Evolutionary conservation across 179 eudicot genomes (phyloP), one percentile per base, ranked within the genome.

Genomic region (Heliamphora pulchella): DNA sequence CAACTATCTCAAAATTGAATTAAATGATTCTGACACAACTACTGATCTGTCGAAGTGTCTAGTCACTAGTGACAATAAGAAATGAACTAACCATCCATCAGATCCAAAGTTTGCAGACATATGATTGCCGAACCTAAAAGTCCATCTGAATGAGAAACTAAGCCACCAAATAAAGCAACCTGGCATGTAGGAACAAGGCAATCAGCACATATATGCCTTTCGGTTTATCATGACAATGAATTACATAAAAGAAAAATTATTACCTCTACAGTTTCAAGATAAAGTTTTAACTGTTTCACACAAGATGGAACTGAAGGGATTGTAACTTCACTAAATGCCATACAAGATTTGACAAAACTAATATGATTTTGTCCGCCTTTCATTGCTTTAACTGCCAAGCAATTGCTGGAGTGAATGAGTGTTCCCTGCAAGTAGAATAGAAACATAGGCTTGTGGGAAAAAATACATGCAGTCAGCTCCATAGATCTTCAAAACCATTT

Each of bases 211-310:
- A 18, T n/a, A n/a, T 41, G 15, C n/a, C 68, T 2, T 74, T 11
- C 2, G n/a, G 20, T 41, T 80, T 77, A 67, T 65, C 9, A 9
- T 14, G 53, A 64, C 8, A 77, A 57, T 17, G 22, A 65, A 69
- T 57, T 50, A 53, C 54, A 20, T 8, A 62, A 79, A 66, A 66
- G 69, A 58, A 53, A 53, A 58, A 77, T 14, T 43, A 65, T 51
- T 87, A 92, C 97, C 97, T 92, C 97, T 5, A 90, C 92, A 65
- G 97, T 85, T 82, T 92, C 97, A 59, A 92, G 88, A 83, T 89
- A 92, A 31, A 92, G 85, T 75, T 83, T 82, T 79, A 91, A 81
- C 87, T 88, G 94, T 86, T 82, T 85, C 55, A 79, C 65, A 77
- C 78, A 81, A 53, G 85, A 58, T 20, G 88, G 87, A 76, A 89